Evolutionary conservation across 1,284 basidiomycete genomes (phyloP).

Genomic region (Rhodotorula glutinis): DNA sequence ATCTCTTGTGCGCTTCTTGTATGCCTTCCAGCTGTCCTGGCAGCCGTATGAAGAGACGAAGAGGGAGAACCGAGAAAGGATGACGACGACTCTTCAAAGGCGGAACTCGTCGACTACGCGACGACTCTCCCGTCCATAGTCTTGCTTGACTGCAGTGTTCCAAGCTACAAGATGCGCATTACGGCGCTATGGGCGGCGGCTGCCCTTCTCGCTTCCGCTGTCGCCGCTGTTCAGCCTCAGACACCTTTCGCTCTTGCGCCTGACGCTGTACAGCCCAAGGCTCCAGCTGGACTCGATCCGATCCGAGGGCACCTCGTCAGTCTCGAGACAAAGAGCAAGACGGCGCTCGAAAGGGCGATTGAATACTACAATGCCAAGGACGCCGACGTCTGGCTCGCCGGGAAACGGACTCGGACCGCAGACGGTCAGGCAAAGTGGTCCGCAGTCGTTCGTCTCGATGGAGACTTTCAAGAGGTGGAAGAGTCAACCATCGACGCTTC

Average conservation of each 20-base stretch:
- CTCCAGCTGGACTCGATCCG: too few species aligned
- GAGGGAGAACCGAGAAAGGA: not conserved
- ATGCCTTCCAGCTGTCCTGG: too few species aligned
- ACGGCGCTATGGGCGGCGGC: too few species aligned
- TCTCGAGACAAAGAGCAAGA: not conserved
- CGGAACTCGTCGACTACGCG: not conserved
- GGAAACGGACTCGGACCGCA: not conserved
- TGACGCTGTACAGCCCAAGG: too few species aligned
- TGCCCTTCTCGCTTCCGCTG: too few species aligned
- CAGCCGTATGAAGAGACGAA: not conserved
- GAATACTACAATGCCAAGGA: not conserved
- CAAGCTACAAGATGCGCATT: too few species aligned
- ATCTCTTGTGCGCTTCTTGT: too few species aligned
- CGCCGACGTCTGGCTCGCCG: conserved; percentile 9
- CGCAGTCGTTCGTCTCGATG: not conserved
- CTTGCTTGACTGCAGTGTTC: too few species aligned
- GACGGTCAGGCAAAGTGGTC: not conserved
- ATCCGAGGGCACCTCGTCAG: not conserved
- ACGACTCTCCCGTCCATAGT: too few species aligned
- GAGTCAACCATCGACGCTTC: not conserved
- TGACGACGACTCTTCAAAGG: conserved; percentile 1
- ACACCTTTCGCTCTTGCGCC: too few species aligned
- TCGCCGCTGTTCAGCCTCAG: too few species aligned
- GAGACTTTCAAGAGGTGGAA: not conserved
- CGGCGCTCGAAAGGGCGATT: not conserved